These are phyloP conservation scores for Euphorbia celastroides DNA, from an alignment of 441 rosid genomes.

Conservation along the genomic window DNA sequence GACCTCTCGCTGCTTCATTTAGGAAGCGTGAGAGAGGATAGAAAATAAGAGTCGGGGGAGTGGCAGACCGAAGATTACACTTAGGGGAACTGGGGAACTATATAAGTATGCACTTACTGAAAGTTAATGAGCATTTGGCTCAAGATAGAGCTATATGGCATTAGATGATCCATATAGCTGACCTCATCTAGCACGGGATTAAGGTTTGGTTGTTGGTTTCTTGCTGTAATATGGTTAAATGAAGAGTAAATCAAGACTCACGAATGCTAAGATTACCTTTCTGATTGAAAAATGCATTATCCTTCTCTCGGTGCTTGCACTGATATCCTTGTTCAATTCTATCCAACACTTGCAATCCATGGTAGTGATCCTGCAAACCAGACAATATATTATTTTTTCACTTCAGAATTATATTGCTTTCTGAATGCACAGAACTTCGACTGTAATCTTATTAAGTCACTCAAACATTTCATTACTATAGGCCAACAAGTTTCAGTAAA, in stretches of 20 bases:
- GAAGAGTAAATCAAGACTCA: constrained; percentile 1
- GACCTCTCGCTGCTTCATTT: too few relatives aligned
- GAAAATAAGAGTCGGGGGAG: too few relatives aligned
- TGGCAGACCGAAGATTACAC: too few relatives aligned
- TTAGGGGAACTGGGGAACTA: too few relatives aligned
- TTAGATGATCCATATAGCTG: too few relatives aligned
- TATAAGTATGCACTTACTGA: too few relatives aligned
- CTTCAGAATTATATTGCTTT: background rate
- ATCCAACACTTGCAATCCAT: constrained; percentile 84
- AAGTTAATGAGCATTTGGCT: too few relatives aligned
- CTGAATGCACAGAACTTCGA: background rate
- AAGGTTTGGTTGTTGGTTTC: too few relatives aligned
- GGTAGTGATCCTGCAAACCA: constrained; percentile 74
- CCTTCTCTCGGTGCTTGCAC: constrained; percentile 59
- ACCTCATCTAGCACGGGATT: too few relatives aligned
- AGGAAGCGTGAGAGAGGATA: too few relatives aligned
- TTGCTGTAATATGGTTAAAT: background rate
- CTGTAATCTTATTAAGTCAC: background rate
- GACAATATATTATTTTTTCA: background rate
- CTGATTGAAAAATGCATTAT: constrained; percentile 42
- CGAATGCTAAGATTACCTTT: constrained; percentile 41
- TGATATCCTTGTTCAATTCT: constrained; percentile 87
- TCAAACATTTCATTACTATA: background rate
- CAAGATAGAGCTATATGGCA: too few relatives aligned
- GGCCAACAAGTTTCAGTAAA: background rate